phyloP scores from a whole-genome alignment of 2,329 filamentous ascomycete species.

The Aspergillus eucalypticola region DNA sequence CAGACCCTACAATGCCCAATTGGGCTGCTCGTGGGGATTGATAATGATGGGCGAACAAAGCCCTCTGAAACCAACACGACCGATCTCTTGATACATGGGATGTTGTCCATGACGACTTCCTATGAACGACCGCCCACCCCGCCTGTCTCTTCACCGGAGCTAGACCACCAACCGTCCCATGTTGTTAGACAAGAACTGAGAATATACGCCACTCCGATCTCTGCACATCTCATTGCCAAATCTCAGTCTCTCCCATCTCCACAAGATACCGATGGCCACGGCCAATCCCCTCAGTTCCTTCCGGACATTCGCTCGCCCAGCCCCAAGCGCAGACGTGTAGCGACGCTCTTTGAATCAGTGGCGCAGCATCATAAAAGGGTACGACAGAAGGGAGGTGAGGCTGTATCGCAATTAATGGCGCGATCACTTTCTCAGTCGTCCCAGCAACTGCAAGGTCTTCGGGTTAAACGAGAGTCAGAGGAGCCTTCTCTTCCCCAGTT shows the following conservation, averaged over 20 bases:
- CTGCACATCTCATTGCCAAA: constrained; percentile 35
- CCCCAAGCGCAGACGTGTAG: constrained; percentile 46
- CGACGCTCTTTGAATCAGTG: constrained; percentile 44
- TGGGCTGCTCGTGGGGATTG: constrained; percentile 39
- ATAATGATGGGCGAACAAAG: constrained; percentile 21
- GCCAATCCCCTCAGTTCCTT: constrained; percentile 37
- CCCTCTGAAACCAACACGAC: constrained; percentile 27
- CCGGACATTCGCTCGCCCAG: constrained; percentile 42
- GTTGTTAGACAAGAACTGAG: constrained; percentile 32
- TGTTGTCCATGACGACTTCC: constrained; percentile 33
- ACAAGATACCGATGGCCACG: constrained; percentile 23
- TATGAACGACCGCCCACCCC: constrained; percentile 37
- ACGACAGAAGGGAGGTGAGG: constrained; percentile 42
- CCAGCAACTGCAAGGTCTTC: constrained; percentile 33
- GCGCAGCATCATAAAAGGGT: constrained; percentile 44
- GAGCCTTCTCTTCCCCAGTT: constrained; percentile 30
- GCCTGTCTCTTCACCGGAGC: constrained; percentile 33
- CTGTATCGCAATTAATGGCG: constrained; percentile 44
- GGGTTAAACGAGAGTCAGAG: constrained; percentile 40
- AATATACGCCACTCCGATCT: constrained; percentile 41
- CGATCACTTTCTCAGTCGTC: constrained; percentile 30
- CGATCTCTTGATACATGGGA: constrained; percentile 43
- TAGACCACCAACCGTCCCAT: constrained; percentile 13
- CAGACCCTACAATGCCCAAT: constrained; percentile 41
- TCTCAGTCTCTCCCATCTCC: constrained; percentile 38